A percentile compares a stretch with the other conserved stretches of the same genome.
Evolutionary conservation across 1,284 basidiomycete species (phyloP).

Genomic region (Microbotryum silenes-acaulis): DNA sequence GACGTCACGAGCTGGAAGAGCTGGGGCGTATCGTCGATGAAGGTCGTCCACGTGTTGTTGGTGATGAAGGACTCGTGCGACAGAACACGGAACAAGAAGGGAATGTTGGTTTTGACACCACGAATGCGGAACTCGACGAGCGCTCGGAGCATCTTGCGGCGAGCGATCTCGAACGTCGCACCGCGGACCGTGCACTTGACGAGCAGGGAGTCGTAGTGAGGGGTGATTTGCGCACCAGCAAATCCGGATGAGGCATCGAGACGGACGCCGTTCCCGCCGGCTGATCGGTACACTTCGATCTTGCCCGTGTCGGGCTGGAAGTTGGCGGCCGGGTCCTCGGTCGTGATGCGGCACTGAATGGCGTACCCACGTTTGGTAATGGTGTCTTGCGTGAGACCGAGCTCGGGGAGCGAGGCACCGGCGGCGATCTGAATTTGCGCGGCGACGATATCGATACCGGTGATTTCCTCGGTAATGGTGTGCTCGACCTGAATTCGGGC

Average conservation of each 20-base stretch:
- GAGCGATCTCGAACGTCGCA: constrained; percentile 95
- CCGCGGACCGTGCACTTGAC: constrained; percentile 96
- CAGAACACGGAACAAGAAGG: constrained; percentile 94
- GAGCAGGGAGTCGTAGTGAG: constrained; percentile 95
- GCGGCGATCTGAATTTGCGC: constrained; percentile 98
- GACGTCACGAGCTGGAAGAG: constrained; percentile 97
- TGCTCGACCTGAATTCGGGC: constrained; percentile 96
- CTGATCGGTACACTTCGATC: constrained; percentile 97
- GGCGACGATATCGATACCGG: constrained; percentile 95
- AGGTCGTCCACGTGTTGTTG: constrained; percentile 97
- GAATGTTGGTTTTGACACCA: constrained; percentile 84
- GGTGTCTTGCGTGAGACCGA: constrained; percentile 93
- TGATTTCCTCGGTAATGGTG: constrained; percentile 87
- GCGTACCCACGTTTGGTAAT: constrained; percentile 95
- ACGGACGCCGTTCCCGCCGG: constrained; percentile 97
- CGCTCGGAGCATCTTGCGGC: constrained; percentile 97
- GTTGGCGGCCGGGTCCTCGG: constrained; percentile 81
- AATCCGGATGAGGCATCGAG: constrained; percentile 96
- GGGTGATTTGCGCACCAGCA: constrained; percentile 98
- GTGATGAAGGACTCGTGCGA: constrained; percentile 97
- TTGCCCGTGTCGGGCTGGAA: constrained; percentile 99
- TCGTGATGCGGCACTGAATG: constrained; percentile 98
- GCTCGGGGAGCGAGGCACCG: constrained; percentile 87
- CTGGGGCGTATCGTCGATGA: constrained; percentile 98
- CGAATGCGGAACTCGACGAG: constrained; percentile 99